These are phyloP conservation scores for Cystobasidium tubakii DNA, from an alignment of 768 basidiomycete species.

Conservation along the genomic window DNA sequence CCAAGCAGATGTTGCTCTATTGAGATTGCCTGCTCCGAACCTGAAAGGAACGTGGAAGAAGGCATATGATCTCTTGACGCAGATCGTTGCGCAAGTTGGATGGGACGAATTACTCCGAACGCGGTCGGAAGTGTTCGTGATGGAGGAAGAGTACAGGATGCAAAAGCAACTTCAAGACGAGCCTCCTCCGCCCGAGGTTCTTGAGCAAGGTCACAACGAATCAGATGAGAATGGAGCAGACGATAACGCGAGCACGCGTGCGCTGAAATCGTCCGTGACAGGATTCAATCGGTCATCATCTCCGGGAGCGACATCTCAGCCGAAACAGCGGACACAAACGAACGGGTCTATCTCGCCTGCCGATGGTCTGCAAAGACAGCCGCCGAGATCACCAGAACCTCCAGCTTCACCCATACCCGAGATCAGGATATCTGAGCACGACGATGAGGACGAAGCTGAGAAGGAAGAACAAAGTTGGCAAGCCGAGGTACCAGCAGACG, in stretches of 20 bases:
- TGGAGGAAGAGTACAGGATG: constrained; percentile 99
- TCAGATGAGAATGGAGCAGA: constrained; percentile 41
- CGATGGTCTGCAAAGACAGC: background rate
- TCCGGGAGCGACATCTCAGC: background rate
- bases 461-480: background rate
- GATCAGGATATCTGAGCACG: constrained; percentile 27
- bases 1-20: constrained; percentile 84
- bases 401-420: constrained; percentile 33
- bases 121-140: constrained; percentile 90
- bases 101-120: constrained; percentile 98
- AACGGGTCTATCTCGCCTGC: constrained; percentile 22
- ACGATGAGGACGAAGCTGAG: constrained; percentile 37
- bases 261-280: constrained; percentile 46
- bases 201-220: constrained; percentile 46
- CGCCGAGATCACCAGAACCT: constrained; percentile 19
- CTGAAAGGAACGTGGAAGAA: constrained; percentile 92
- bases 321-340: background rate
- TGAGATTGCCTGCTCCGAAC: constrained; percentile 89
- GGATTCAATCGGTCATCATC: background rate
- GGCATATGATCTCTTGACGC: constrained; percentile 82
- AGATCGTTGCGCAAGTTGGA: constrained; percentile 86
- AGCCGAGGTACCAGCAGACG: constrained; percentile 2
- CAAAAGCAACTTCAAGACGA: constrained; percentile 59
- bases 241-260: constrained; percentile 46
- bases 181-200: constrained; percentile 45